These are phyloP conservation scores for Elsinoe fawcettii DNA, from an alignment of 2,329 filamentous ascomycete genomes.

Conservation along the genomic window DNA sequence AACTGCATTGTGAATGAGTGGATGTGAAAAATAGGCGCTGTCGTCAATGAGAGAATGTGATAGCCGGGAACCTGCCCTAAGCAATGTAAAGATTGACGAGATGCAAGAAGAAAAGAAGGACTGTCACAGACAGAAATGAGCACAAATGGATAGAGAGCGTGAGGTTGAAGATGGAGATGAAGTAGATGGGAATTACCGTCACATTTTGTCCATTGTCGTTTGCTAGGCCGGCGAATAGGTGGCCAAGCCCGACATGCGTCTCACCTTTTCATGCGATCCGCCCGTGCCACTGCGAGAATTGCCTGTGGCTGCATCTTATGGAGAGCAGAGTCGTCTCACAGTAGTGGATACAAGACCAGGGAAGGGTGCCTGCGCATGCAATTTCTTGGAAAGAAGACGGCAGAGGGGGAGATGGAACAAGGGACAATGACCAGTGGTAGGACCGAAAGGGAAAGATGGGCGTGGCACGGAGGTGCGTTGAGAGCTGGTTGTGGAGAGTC, in stretches of 20 bases:
- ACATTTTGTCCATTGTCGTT: conserved; percentile 10
- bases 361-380: not conserved
- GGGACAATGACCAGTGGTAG: not conserved
- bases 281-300: not conserved
- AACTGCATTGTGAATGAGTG: not conserved
- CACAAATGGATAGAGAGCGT: not conserved
- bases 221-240: not conserved
- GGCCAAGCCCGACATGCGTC: conserved; percentile 1
- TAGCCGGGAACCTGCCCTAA: conserved; percentile 2
- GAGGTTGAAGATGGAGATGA: not conserved
- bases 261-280: conserved; percentile 6
- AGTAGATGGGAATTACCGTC: not conserved
- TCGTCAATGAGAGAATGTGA: conserved; percentile 11
- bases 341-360: conserved; percentile 8
- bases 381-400: not conserved
- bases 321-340: conserved; percentile 9
- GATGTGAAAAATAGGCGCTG: not conserved
- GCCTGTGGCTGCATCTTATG: conserved; percentile 7
- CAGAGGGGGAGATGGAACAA: not conserved
- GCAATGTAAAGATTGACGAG: conserved; percentile 6
- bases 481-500: not conserved
- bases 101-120: not conserved
- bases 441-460: not conserved
- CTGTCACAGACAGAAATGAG: conserved; percentile 11
- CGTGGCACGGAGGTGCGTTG: not conserved